phyloP scores from a whole-genome alignment of 768 basidiomycete genomes.

The Leccinum subtestaceum region DNA sequence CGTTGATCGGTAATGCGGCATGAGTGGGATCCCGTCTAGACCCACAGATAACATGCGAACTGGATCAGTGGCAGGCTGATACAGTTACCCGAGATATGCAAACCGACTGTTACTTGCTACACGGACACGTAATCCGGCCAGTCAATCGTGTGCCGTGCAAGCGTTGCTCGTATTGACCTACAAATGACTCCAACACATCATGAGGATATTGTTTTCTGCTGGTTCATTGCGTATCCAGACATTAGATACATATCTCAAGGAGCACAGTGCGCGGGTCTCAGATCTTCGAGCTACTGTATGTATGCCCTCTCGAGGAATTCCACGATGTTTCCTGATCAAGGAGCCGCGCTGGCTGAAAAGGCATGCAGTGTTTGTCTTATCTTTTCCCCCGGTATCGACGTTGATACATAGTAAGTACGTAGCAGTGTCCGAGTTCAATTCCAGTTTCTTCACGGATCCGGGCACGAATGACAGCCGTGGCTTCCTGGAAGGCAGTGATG shows the following conservation, averaged over 20 bases:
- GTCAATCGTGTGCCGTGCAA: not conserved
- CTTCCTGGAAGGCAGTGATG: too few relatives aligned
- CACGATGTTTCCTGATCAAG: slow-evolving; percentile 11
- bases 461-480: too few relatives aligned
- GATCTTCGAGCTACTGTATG: not conserved
- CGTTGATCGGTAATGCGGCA: not conserved
- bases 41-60: not conserved
- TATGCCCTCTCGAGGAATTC: slow-evolving; percentile 10
- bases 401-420: slow-evolving; percentile 4
- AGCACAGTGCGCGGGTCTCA: slow-evolving; percentile 10
- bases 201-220: not conserved
- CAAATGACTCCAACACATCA: not conserved
- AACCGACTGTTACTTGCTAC: not conserved
- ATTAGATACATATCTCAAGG: not conserved
- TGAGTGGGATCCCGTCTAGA: too few relatives aligned
- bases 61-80: not conserved
- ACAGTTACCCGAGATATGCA: not conserved
- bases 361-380: not conserved
- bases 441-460: slow-evolving; percentile 33
- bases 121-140: not conserved
- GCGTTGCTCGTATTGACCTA: not conserved
- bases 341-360: slow-evolving; percentile 20
- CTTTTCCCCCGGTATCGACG: not conserved
- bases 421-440: slow-evolving; percentile 20
- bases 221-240: too few relatives aligned